Percentiles rank a stretch among this genome's conserved stretches.
phyloP scores from a whole-genome alignment of 2,329 filamentous ascomycete species.

The Nemania serpens region DNA sequence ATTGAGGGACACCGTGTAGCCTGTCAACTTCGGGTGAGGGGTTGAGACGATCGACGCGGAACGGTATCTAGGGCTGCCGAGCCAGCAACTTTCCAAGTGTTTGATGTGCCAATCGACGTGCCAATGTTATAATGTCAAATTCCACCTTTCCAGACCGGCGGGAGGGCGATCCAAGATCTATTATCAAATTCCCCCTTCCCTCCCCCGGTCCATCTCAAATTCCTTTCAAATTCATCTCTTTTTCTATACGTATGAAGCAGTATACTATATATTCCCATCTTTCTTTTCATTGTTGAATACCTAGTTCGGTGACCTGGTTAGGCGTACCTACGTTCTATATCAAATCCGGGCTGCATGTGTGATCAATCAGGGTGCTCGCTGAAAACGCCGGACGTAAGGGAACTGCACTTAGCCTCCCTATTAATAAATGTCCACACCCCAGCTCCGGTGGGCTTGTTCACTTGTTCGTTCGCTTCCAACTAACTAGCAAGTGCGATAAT shows the following conservation, averaged over 20 bases:
- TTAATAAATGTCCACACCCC: slow-evolving; percentile 28
- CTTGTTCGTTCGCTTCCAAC: slow-evolving; percentile 17
- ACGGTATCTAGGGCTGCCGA: not conserved
- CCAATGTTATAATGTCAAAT: slow-evolving; percentile 23
- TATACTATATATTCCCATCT: not conserved
- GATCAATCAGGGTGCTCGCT: slow-evolving; percentile 19
- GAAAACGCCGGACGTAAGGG: slow-evolving; percentile 14
- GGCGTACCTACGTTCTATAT: slow-evolving; percentile 14
- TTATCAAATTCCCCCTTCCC: slow-evolving; percentile 24
- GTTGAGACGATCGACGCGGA: slow-evolving; percentile 17
- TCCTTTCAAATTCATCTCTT: not conserved
- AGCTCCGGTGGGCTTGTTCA: slow-evolving; percentile 9
- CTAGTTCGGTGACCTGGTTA: slow-evolving; percentile 2
- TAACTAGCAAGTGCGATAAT: slow-evolving; percentile 8
- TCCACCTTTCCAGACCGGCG: slow-evolving; percentile 4
- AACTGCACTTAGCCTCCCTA: slow-evolving; percentile 20
- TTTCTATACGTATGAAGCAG: slow-evolving; percentile 12
- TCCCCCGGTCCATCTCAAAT: slow-evolving; percentile 25
- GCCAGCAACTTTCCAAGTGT: not conserved
- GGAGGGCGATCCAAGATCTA: slow-evolving; percentile 19
- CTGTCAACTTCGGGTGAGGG: slow-evolving; percentile 20
- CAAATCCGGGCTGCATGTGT: slow-evolving; percentile 23
- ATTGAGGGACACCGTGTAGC: slow-evolving; percentile 3
- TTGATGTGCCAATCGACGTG: slow-evolving; percentile 8
- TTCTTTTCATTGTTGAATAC: slow-evolving; percentile 6